These are phyloP conservation scores for Lepidium aucheri DNA, from an alignment of 345 rosid species.

Conservation along the genomic window DNA sequence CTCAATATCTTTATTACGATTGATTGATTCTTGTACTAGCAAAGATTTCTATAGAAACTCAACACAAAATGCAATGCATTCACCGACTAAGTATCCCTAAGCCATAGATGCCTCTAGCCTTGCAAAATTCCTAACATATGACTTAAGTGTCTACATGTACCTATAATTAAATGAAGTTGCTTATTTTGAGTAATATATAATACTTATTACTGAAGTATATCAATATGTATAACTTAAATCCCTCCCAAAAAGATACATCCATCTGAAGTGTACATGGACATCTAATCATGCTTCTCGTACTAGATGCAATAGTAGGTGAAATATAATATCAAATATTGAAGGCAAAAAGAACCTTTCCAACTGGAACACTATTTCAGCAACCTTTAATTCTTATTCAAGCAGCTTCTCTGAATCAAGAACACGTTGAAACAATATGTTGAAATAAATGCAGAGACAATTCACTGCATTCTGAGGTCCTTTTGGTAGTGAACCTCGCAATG, in stretches of 20 bases:
- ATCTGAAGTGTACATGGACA: not conserved
- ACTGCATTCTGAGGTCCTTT: too few relatives aligned
- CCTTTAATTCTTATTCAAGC: not conserved
- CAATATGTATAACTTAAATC: not conserved
- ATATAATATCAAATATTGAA: not conserved
- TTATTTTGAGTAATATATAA: not conserved
- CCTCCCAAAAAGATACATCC: not conserved
- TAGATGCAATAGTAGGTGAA: not conserved
- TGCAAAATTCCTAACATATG: not conserved
- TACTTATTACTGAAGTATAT: too few relatives aligned
- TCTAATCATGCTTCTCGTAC: not conserved
- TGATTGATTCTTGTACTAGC: too few relatives aligned
- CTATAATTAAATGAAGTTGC: too few relatives aligned
- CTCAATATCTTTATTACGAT: too few relatives aligned
- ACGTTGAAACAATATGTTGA: too few relatives aligned
- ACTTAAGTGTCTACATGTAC: not conserved
- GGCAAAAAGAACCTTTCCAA: not conserved
- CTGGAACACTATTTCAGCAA: not conserved
- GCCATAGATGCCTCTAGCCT: not conserved
- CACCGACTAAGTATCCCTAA: not conserved
- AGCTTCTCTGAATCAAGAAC: not conserved
- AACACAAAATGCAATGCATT: not conserved
- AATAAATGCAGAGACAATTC: too few relatives aligned
- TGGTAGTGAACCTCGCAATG: too few relatives aligned
- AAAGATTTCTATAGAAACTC: not conserved